Evolutionary conservation across 2,329 filamentous ascomycete species (phyloP).

Genomic region (Fragosphaeria purpurea): DNA sequence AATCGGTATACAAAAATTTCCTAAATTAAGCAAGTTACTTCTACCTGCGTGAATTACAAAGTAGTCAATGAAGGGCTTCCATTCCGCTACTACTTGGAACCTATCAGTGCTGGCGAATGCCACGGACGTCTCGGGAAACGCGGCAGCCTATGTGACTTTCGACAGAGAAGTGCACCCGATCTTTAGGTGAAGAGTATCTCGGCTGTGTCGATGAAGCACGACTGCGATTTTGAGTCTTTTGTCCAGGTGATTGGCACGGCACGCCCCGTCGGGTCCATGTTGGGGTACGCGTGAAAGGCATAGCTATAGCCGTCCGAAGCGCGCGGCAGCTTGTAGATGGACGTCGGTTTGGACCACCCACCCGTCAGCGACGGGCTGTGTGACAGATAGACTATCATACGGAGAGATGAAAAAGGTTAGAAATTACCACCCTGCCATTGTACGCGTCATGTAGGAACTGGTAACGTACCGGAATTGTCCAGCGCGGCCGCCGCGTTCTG

Average conservation of each 20-base stretch:
- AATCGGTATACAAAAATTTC: no score
- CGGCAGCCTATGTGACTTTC: no score
- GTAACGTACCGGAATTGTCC: slow-evolving; percentile 2
- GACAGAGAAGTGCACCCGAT: no score
- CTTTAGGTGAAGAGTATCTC: slow-evolving; percentile 10
- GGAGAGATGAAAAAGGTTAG: neutral
- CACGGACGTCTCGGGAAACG: no score
- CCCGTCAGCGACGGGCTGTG: slow-evolving; percentile 10
- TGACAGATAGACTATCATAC: slow-evolving; percentile 7
- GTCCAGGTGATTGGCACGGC: slow-evolving; percentile 12
- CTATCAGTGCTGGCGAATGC: no score
- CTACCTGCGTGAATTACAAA: no score
- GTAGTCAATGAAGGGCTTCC: no score
- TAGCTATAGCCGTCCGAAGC: slow-evolving; percentile 12
- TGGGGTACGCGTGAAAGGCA: slow-evolving; percentile 12
- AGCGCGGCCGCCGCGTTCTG: slow-evolving; percentile 12
- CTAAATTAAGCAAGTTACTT: no score
- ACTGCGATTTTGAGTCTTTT: slow-evolving; percentile 11
- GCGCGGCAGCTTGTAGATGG: slow-evolving; percentile 9
- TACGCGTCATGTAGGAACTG: no score
- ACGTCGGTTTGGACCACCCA: slow-evolving; percentile 8
- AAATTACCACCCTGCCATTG: no score
- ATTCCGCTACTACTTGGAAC: no score
- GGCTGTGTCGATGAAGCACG: slow-evolving; percentile 9
- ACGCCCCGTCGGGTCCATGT: slow-evolving; percentile 9